A percentile compares a stretch with the other conserved stretches of the same genome.
phyloP scores from a whole-genome alignment of 202 grass and related monocot genomes.

The Carex sylvatica region DNA sequence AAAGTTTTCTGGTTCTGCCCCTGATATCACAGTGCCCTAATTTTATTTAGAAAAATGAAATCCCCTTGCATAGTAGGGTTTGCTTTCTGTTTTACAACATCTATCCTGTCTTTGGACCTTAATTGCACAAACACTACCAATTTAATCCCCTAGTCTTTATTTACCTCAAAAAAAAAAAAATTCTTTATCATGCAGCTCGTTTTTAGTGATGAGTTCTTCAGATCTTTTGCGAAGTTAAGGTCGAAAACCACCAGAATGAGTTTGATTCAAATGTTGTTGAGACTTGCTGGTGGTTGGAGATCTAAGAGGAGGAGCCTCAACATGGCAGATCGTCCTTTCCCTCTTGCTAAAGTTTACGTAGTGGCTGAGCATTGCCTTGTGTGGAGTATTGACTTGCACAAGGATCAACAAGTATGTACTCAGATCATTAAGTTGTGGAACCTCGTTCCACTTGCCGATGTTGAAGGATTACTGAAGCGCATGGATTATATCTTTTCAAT shows the following conservation, averaged over 20 bases:
- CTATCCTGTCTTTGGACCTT: neutral
- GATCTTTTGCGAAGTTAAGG: conserved; percentile 63
- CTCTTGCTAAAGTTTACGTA: conserved; percentile 47
- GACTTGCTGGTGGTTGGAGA: conserved; percentile 63
- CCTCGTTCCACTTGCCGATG: conserved; percentile 40
- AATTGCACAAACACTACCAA: neutral
- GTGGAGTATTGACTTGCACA: conserved; percentile 75
- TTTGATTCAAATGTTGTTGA: conserved; percentile 57
- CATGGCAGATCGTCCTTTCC: conserved; percentile 24
- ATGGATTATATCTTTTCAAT: conserved; percentile 71
- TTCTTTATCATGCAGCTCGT: conserved; percentile 44
- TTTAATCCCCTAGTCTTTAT: too few species aligned
- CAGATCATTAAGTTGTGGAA: conserved; percentile 88
- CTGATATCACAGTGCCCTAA: too few species aligned
- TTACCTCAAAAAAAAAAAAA: too few species aligned
- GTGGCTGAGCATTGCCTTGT: conserved; percentile 54
- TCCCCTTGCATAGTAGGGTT: neutral
- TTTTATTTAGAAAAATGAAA: neutral
- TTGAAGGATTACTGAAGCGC: conserved; percentile 48
- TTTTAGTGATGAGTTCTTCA: conserved; percentile 75
- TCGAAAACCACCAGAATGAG: conserved; percentile 40
- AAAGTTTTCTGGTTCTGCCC: neutral
- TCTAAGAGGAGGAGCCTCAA: conserved; percentile 26
- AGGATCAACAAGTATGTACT: conserved; percentile 37
- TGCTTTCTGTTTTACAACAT: neutral